These are phyloP conservation scores for Alternaria brassicae DNA, from an alignment of 2,329 filamentous ascomycete species.

Conservation along the genomic window DNA sequence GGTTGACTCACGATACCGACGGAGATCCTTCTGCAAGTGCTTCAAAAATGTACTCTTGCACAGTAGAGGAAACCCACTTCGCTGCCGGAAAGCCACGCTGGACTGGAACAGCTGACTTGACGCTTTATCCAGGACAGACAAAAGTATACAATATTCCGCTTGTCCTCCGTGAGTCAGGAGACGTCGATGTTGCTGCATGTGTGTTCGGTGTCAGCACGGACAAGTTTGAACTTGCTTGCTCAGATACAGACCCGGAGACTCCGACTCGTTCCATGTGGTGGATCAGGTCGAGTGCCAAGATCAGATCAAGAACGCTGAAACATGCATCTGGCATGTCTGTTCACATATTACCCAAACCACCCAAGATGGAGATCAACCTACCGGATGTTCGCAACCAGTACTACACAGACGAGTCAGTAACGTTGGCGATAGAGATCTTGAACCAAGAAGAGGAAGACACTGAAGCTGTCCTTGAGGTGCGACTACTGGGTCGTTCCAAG, in stretches of 20 bases:
- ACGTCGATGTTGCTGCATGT: slow-evolving; percentile 70
- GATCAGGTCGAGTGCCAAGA: slow-evolving; percentile 31
- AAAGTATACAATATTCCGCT: slow-evolving; percentile 75
- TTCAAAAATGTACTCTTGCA: slow-evolving; percentile 31
- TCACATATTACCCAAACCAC: slow-evolving; percentile 83
- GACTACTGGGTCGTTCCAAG: slow-evolving; percentile 66
- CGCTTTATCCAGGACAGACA: slow-evolving; percentile 69
- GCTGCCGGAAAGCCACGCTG: slow-evolving; percentile 51
- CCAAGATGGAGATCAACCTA: slow-evolving; percentile 82
- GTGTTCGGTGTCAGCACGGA: slow-evolving; percentile 69
- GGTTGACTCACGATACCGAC: slow-evolving; percentile 36
- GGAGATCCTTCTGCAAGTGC: slow-evolving; percentile 12
- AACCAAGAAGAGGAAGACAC: slow-evolving; percentile 87
- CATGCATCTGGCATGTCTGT: slow-evolving; percentile 60
- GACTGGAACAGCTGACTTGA: slow-evolving; percentile 68
- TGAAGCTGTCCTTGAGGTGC: slow-evolving; percentile 72
- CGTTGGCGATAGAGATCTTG: slow-evolving; percentile 70
- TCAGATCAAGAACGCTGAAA: slow-evolving; percentile 41
- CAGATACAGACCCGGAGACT: slow-evolving; percentile 56
- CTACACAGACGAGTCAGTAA: slow-evolving; percentile 82
- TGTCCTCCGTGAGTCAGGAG: slow-evolving; percentile 81
- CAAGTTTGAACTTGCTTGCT: slow-evolving; percentile 72
- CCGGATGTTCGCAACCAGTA: slow-evolving; percentile 72
- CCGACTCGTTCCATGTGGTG: slow-evolving; percentile 44
- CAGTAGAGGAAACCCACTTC: slow-evolving; percentile 37